Evolutionary conservation across 2,329 filamentous ascomycete genomes (phyloP).

Genomic region (Botrytis elliptica): DNA sequence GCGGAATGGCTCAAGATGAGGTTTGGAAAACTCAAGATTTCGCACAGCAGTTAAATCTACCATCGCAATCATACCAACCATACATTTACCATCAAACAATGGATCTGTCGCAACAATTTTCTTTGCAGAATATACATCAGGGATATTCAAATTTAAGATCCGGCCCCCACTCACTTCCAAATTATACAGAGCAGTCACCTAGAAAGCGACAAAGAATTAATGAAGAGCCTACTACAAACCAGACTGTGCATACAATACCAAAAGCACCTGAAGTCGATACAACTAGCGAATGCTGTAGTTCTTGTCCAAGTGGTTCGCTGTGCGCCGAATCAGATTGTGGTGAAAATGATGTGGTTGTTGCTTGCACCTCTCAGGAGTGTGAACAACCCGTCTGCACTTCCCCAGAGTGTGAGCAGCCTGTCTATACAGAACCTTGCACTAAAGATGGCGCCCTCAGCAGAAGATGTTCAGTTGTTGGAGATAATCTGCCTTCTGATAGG

Average conservation of each 20-base stretch:
- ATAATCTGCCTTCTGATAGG: slow-evolving; percentile 6
- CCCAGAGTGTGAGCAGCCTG: slow-evolving; percentile 27
- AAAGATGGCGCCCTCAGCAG: slow-evolving; percentile 23
- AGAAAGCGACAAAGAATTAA: slow-evolving; percentile 13
- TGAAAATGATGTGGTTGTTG: slow-evolving; percentile 24
- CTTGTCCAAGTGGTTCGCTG: slow-evolving; percentile 30
- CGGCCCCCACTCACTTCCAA: not conserved
- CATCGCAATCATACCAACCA: slow-evolving; percentile 8
- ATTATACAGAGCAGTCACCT: not conserved
- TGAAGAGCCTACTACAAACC: not conserved
- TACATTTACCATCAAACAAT: not conserved
- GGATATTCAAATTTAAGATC: slow-evolving; percentile 1
- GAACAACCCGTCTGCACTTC: slow-evolving; percentile 28
- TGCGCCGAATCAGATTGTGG: slow-evolving; percentile 33
- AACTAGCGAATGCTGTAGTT: slow-evolving; percentile 36
- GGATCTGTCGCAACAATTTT: not conserved
- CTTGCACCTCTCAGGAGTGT: slow-evolving; percentile 29
- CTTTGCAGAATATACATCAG: not conserved
- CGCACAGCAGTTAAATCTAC: slow-evolving; percentile 5
- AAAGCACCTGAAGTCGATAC: not conserved
- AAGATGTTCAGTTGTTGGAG: slow-evolving; percentile 15
- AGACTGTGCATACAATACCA: not conserved
- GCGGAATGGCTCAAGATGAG: not conserved
- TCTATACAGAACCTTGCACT: slow-evolving; percentile 30
- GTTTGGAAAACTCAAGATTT: not conserved